These are phyloP conservation scores for Leccinum truebloodii DNA, from an alignment of 768 basidiomycete species.

Conservation along the genomic window DNA sequence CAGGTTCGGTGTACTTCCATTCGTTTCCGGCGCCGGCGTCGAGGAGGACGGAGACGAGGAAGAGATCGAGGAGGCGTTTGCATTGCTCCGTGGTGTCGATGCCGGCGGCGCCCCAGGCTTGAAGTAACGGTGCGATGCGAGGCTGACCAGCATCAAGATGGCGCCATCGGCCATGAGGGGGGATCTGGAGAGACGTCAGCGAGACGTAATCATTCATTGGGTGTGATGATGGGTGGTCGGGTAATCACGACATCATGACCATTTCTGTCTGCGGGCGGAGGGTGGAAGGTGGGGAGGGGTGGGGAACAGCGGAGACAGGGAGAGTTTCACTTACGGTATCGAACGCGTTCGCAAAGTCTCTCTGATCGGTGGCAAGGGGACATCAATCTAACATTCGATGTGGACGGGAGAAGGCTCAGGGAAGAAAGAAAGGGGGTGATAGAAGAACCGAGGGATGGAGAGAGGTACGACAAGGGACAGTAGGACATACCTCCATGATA, in stretches of 20 bases:
- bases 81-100: constrained; percentile 58
- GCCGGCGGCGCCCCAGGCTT: constrained; percentile 49
- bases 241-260: background rate
- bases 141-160: constrained; percentile 74
- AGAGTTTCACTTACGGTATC: constrained; percentile 46
- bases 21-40: constrained; percentile 89
- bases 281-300: constrained; percentile 1
- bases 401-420: constrained; percentile 1
- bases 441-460: background rate
- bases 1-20: constrained; percentile 75
- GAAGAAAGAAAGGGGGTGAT: background rate
- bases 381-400: constrained; percentile 8
- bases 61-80: constrained; percentile 83
- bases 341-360: constrained; percentile 78
- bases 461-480: background rate
- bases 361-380: constrained; percentile 41
- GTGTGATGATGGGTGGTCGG: background rate
- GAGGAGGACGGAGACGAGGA: constrained; percentile 86
- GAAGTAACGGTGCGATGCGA: constrained; percentile 63
- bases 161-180: constrained; percentile 87
- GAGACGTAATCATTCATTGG: constrained; percentile 1
- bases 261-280: constrained; percentile 3
- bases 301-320: background rate
- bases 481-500: constrained; percentile 67
- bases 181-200: constrained; percentile 53